Conservation (phyloP, 1,139 yeast species). For the Pneumocystis murina region DNA sequence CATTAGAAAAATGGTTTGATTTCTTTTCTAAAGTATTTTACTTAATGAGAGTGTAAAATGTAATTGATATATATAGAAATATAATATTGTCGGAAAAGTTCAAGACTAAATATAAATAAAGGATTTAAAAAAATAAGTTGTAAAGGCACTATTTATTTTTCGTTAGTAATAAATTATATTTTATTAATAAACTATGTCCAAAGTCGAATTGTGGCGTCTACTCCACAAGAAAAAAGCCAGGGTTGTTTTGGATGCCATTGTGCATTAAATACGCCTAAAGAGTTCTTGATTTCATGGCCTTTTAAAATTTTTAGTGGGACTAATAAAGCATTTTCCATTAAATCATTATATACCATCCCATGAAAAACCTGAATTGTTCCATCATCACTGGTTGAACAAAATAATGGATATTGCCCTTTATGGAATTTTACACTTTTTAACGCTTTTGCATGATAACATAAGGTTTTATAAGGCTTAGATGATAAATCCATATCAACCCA, state of each 20-base stretch:
- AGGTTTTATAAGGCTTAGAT: slow-evolving; percentile 82
- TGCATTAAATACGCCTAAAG: slow-evolving; percentile 78
- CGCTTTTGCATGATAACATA: slow-evolving; percentile 89
- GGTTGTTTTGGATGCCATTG: slow-evolving; percentile 98
- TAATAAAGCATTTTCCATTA: slow-evolving; percentile 85
- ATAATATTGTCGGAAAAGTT: neutral
- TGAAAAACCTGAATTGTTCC: slow-evolving; percentile 90
- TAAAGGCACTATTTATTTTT: no score
- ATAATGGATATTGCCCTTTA: slow-evolving; percentile 63
- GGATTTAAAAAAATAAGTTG: no score
- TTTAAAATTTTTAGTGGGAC: slow-evolving; percentile 90
- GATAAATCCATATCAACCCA: slow-evolving; percentile 95
- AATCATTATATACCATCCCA: slow-evolving; percentile 89
- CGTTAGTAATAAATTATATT: slow-evolving; percentile 26
- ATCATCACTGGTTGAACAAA: slow-evolving; percentile 95
- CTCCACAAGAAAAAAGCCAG: slow-evolving; percentile 97
- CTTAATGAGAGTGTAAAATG: neutral
- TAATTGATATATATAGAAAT: neutral
- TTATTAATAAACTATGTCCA: slow-evolving; percentile 51
- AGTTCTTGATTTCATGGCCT: slow-evolving; percentile 72
- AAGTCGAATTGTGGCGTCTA: slow-evolving; percentile 87
- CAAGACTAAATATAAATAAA: neutral
- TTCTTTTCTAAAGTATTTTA: slow-evolving; percentile 33
- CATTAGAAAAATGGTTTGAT: slow-evolving; percentile 73
- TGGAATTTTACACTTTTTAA: slow-evolving; percentile 82